Base-by-base conservation (phyloP, 495 filamentous ascomycete genomes). In the Cudoniella acicularis region DNA sequence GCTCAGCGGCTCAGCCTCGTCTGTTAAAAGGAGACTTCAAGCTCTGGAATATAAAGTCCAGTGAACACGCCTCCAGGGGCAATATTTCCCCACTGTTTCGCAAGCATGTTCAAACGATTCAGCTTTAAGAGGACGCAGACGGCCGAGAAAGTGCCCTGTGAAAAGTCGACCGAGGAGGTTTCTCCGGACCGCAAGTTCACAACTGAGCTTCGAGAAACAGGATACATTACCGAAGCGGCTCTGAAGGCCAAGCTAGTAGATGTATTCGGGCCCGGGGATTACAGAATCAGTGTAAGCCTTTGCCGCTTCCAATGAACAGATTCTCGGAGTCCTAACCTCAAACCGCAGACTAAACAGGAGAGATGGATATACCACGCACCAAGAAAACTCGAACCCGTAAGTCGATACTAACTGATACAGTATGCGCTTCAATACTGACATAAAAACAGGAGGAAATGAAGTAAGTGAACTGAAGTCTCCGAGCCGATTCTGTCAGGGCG, bases 381-480 rank as follows among this genome's bases (percentile, higher is more conserved):
- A 16, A 4, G 24, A 42, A 49, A 49, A 41, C 22, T 56, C 1
- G 49, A 40, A 10, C 9, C 9, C 9, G n/a, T n/a, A n/a, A n/a
- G n/a, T n/a, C n/a, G n/a, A n/a, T n/a, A n/a, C n/a, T n/a, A n/a
- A n/a, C n/a, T n/a, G n/a, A n/a, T n/a, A n/a, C n/a, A n/a, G n/a
- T n/a, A n/a, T n/a, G n/a, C n/a, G n/a, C n/a, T n/a, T n/a, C n/a
- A n/a, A n/a, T n/a, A n/a, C n/a, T n/a, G n/a, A n/a, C n/a, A n/a
- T n/a, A n/a, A n/a, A n/a, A n/a, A n/a, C n/a, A n/a, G n/a, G 51
- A 54, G 11, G 51, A 54, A 54, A 17, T 41, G 51, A 54, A 42
- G 51, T 54, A 25, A 17, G 51, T 54, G 22, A 51, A 24, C 23
- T 4, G n/a, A 21, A 36, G 13, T 13, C 4, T 6, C 13, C 48